Conservation (phyloP, 495 filamentous ascomycete genomes). For the Aspergillus nanangensis region DNA sequence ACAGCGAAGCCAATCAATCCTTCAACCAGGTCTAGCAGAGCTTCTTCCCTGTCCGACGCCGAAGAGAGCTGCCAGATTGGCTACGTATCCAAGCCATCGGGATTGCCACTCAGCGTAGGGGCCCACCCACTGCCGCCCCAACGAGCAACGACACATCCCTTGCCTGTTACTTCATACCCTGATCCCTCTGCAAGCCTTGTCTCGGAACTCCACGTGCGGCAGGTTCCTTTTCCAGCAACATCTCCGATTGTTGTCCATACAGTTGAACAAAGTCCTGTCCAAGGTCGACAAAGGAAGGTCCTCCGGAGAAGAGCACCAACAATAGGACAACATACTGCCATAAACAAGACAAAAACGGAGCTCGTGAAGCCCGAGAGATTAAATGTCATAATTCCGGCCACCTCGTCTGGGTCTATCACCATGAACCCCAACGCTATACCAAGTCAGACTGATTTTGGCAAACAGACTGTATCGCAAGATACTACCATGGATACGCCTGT, state of each 20-base stretch:
- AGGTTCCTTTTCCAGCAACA: slow-evolving; percentile 15
- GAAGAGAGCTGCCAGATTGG: slow-evolving; percentile 22
- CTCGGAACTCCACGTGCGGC: slow-evolving; percentile 13
- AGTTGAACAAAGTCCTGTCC: slow-evolving; percentile 11
- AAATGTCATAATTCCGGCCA: slow-evolving; percentile 33
- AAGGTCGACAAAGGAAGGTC: slow-evolving; percentile 35
- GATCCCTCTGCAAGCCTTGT: slow-evolving; percentile 1
- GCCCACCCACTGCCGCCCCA: slow-evolving; percentile 29
- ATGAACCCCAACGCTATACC: no score
- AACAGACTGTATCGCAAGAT: slow-evolving; percentile 5
- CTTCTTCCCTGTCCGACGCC: slow-evolving; percentile 26
- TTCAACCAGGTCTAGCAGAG: slow-evolving; percentile 20
- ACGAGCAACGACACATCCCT: slow-evolving; percentile 21
- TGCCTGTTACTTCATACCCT: slow-evolving; percentile 4
- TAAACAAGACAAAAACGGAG: slow-evolving; percentile 10
- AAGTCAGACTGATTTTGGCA: slow-evolving; percentile 5
- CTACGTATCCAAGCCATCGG: slow-evolving; percentile 17
- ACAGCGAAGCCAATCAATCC: slow-evolving; percentile 23
- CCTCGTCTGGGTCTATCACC: no score
- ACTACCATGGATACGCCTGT: slow-evolving; percentile 9
- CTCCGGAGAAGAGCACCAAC: slow-evolving; percentile 39
- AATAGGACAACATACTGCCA: slow-evolving; percentile 32
- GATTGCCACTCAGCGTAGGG: slow-evolving; percentile 16
- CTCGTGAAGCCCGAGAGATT: slow-evolving; percentile 21
- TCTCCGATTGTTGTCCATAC: slow-evolving; percentile 4